Percentiles rank a stretch among this genome's conserved stretches.
Evolutionary conservation across 2,329 filamentous ascomycete genomes (phyloP).

Genomic region (Aplosporella prunicola): DNA sequence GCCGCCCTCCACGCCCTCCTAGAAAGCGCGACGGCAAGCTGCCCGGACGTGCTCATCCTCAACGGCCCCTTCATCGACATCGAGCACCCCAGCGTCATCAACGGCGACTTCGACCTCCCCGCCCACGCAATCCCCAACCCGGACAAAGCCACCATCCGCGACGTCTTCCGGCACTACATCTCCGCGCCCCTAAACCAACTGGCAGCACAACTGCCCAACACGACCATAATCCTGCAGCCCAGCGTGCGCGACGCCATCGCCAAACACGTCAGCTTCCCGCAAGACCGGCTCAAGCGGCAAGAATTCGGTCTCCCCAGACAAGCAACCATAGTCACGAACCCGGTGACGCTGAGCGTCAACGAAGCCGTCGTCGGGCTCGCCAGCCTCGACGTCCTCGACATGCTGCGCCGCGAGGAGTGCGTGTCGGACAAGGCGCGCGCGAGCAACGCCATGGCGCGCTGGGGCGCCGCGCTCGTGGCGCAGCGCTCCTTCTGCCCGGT

Average conservation of each 20-base stretch:
- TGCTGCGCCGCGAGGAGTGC: conserved; percentile 68
- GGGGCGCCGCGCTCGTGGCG: conserved; percentile 70
- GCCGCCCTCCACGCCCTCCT: conserved; percentile 78
- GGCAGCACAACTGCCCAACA: conserved; percentile 58
- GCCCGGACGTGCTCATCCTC: conserved; percentile 70
- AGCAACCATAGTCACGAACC: conserved; percentile 74
- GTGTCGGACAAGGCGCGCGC: conserved; percentile 46
- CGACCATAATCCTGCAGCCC: conserved; percentile 74
- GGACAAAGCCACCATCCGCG: conserved; percentile 69
- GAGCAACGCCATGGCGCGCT: conserved; percentile 56
- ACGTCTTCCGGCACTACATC: conserved; percentile 75
- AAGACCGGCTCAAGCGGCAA: conserved; percentile 57
- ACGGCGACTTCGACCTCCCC: conserved; percentile 37
- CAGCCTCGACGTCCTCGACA: conserved; percentile 73
- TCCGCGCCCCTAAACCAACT: conserved; percentile 64
- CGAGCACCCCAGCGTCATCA: conserved; percentile 78
- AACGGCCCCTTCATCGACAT: conserved; percentile 83
- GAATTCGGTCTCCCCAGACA: conserved; percentile 72
- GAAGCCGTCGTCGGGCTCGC: conserved; percentile 75
- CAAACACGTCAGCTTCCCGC: conserved; percentile 81
- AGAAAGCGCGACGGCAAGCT: conserved; percentile 61
- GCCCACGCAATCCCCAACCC: conserved; percentile 36
- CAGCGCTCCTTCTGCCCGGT: conserved; percentile 87
- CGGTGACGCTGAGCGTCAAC: conserved; percentile 81
- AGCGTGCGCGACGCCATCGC: conserved; percentile 73